Percentiles rank a stretch among this genome's conserved stretches.
Conservation (phyloP, 768 basidiomycete genomes). For the Psilocybe cubensis region DNA sequence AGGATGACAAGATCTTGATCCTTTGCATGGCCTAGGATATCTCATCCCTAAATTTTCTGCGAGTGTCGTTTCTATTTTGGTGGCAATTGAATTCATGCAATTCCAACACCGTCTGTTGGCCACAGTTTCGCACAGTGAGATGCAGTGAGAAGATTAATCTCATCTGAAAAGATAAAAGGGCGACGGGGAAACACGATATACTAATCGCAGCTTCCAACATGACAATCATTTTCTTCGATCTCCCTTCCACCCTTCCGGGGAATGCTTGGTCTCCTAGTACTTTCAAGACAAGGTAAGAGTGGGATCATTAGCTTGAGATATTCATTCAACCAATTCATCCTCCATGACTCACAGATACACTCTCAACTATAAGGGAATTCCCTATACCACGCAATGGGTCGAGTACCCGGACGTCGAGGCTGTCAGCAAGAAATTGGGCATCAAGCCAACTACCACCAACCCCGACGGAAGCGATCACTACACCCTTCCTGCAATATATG, state of each 20-base stretch:
- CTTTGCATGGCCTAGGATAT: no score
- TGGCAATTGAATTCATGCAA: no score
- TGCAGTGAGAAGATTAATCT: no score
- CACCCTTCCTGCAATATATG: conserved; percentile 45
- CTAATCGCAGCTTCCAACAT: no score
- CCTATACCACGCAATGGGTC: conserved; percentile 46
- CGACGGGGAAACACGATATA: no score
- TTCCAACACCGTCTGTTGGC: no score
- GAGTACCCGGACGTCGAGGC: conserved; percentile 45
- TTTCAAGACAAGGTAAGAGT: conserved; percentile 38
- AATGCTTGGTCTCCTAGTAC: conserved; percentile 42
- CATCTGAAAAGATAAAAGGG: no score
- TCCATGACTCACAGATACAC: neutral
- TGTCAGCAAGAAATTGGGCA: conserved; percentile 33
- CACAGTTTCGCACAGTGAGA: no score
- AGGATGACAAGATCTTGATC: no score
- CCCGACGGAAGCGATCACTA: conserved; percentile 35
- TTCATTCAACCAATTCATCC: neutral
- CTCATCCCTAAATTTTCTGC: no score
- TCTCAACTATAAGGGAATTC: conserved; percentile 36
- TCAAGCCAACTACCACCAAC: conserved; percentile 30
- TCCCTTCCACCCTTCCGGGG: conserved; percentile 27
- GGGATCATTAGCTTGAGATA: neutral
- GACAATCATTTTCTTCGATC: conserved; percentile 37
- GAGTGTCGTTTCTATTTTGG: no score